Conservation (phyloP, 2,329 filamentous ascomycete genomes). For the Botrytis deweyae region DNA sequence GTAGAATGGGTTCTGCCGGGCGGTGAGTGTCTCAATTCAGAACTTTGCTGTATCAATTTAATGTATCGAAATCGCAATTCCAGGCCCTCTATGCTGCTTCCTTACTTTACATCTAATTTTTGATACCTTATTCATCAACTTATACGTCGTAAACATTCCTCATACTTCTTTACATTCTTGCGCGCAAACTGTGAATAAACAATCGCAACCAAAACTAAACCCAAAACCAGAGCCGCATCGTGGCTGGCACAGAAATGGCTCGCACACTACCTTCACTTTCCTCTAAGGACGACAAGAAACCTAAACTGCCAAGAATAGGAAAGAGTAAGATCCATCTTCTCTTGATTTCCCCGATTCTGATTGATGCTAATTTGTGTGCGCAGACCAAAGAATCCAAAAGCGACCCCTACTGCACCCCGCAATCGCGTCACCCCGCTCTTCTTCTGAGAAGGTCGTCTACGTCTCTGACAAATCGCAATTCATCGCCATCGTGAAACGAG, state of each 20-base stretch:
- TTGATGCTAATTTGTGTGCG: neutral
- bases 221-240: neutral
- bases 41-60: neutral
- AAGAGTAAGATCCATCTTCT: conserved; percentile 27
- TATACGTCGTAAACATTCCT: too few relatives aligned
- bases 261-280: conserved; percentile 17
- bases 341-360: conserved; percentile 24
- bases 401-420: conserved; percentile 40
- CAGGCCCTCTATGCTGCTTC: neutral
- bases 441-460: conserved; percentile 36
- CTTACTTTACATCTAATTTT: neutral
- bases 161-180: rapidly evolving
- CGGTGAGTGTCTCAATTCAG: conserved; percentile 9
- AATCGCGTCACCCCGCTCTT: conserved; percentile 31
- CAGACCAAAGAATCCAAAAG: conserved; percentile 38
- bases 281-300: neutral
- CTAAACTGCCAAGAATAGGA: conserved; percentile 8
- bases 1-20: conserved; percentile 7
- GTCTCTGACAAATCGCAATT: conserved; percentile 36
- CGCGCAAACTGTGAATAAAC: neutral
- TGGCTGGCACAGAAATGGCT: conserved; percentile 1
- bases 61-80: neutral
- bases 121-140: neutral
- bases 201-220: neutral
- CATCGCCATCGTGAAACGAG: conserved; percentile 37